A percentile compares a stretch with the other conserved stretches of the same genome.
phyloP scores from a whole-genome alignment of 1,139 yeast genomes.

The Eremothecium coryli region DNA sequence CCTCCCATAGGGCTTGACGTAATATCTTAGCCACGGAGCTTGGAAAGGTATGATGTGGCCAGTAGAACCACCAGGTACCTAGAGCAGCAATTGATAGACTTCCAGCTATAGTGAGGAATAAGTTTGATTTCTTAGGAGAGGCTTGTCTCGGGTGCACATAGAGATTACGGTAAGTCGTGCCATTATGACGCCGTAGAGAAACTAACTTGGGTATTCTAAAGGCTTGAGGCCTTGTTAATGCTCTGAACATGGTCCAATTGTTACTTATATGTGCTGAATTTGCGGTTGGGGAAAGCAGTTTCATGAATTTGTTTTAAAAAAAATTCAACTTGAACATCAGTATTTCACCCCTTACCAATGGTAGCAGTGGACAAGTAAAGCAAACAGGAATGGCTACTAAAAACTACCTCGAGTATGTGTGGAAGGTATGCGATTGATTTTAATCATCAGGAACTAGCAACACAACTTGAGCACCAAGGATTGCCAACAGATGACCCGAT shows the following conservation, averaged over 20 bases:
- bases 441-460: conserved; percentile 17
- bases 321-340: too few relatives aligned
- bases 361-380: too few relatives aligned
- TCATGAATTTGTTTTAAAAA: too few relatives aligned
- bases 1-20: conserved; percentile 77
- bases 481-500: conserved; percentile 8
- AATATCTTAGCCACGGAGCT: conserved; percentile 49
- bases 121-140: background rate
- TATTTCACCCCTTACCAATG: too few relatives aligned
- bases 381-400: too few relatives aligned
- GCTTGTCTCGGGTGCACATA: background rate
- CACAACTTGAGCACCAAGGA: conserved; percentile 12
- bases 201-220: too few relatives aligned
- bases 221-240: too few relatives aligned
- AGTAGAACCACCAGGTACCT: conserved; percentile 43
- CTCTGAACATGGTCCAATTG: too few relatives aligned
- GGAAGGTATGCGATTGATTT: conserved; percentile 39
- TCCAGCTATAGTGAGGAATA: conserved; percentile 10
- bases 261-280: too few relatives aligned
- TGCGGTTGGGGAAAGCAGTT: too few relatives aligned
- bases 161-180: background rate
- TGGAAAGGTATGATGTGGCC: conserved; percentile 53
- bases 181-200: too few relatives aligned
- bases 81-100: conserved; percentile 33
- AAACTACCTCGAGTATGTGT: too few relatives aligned